Evolutionary conservation across 805 yeast genomes (phyloP).

Genomic region (Cyberlindnera samutprakarnensis): DNA sequence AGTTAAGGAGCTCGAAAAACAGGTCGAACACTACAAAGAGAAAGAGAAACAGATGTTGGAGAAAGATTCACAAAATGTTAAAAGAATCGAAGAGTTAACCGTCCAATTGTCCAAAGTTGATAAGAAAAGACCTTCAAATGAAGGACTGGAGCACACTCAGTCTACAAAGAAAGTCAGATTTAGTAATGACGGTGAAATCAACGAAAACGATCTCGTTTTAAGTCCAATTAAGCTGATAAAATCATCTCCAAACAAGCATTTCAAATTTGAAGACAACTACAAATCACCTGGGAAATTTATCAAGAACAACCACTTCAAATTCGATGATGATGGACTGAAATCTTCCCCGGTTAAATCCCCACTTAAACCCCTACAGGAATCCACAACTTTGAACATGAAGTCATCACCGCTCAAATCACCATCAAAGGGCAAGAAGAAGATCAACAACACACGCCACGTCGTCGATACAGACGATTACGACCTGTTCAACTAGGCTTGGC

Average conservation of each 20-base stretch:
- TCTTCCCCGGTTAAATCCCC: too few relatives aligned
- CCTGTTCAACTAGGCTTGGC: too few relatives aligned
- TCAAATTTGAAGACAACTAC: slow-evolving; percentile 11
- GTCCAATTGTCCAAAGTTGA: slow-evolving; percentile 2
- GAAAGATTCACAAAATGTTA: slow-evolving; percentile 11
- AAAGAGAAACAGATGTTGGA: slow-evolving; percentile 8
- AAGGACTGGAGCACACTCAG: slow-evolving; percentile 1
- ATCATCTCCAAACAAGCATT: slow-evolving; percentile 14
- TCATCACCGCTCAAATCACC: slow-evolving; percentile 4
- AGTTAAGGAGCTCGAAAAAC: slow-evolving; percentile 1
- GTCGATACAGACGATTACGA: too few relatives aligned
- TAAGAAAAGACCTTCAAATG: slow-evolving; percentile 14
- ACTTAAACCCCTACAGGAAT: too few relatives aligned
- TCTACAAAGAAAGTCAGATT: slow-evolving; percentile 9
- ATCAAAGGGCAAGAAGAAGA: slow-evolving; percentile 13
- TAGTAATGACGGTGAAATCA: slow-evolving; percentile 9
- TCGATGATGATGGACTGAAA: too few relatives aligned
- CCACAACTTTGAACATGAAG: too few relatives aligned
- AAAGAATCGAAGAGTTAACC: slow-evolving; percentile 9
- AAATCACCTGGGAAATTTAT: not conserved
- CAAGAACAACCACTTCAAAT: too few relatives aligned
- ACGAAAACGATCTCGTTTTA: slow-evolving; percentile 7
- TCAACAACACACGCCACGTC: slow-evolving; percentile 5
- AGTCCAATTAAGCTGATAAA: slow-evolving; percentile 6
- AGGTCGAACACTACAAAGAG: slow-evolving; percentile 7